Conservation (phyloP, 2,329 filamentous ascomycete species). For the Colletotrichum neosansevieriae region DNA sequence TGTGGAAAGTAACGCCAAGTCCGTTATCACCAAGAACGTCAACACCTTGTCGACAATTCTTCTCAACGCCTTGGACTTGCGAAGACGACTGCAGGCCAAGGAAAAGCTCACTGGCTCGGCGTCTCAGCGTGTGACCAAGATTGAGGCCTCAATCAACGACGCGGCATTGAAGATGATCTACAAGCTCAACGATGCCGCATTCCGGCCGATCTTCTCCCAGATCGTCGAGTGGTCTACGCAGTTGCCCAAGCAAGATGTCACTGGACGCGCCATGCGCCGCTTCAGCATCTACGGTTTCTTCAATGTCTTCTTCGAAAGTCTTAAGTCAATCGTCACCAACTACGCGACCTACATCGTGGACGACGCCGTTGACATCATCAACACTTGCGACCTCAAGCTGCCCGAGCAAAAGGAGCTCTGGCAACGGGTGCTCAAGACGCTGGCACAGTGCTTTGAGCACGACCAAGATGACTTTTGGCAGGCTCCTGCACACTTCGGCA, state of each 20-base stretch:
- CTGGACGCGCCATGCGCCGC: conserved; percentile 71
- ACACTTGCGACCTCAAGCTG: conserved; percentile 59
- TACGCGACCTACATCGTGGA: conserved; percentile 90
- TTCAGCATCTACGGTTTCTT: conserved; percentile 87
- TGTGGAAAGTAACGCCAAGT: conserved; percentile 83
- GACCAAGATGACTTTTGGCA: conserved; percentile 98
- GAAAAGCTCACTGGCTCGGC: conserved; percentile 56
- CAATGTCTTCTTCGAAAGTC: conserved; percentile 80
- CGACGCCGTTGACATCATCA: conserved; percentile 75
- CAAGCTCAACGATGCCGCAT: conserved; percentile 94
- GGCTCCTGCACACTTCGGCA: conserved; percentile 85
- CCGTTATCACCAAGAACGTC: conserved; percentile 81
- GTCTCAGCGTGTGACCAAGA: conserved; percentile 63
- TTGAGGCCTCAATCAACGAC: conserved; percentile 74
- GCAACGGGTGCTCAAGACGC: conserved; percentile 75
- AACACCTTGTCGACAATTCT: conserved; percentile 75
- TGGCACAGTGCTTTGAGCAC: conserved; percentile 83
- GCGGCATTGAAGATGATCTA: conserved; percentile 90
- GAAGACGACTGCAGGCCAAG: conserved; percentile 65
- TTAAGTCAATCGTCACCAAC: conserved; percentile 94
- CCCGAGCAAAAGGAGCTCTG: conserved; percentile 71
- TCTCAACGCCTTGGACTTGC: conserved; percentile 72
- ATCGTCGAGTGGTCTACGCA: conserved; percentile 84
- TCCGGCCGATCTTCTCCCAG: conserved; percentile 89
- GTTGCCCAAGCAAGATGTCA: conserved; percentile 71